Base-by-base conservation (phyloP, 192 early-diverging fungal species). In the Coemansia sp. region DNA sequence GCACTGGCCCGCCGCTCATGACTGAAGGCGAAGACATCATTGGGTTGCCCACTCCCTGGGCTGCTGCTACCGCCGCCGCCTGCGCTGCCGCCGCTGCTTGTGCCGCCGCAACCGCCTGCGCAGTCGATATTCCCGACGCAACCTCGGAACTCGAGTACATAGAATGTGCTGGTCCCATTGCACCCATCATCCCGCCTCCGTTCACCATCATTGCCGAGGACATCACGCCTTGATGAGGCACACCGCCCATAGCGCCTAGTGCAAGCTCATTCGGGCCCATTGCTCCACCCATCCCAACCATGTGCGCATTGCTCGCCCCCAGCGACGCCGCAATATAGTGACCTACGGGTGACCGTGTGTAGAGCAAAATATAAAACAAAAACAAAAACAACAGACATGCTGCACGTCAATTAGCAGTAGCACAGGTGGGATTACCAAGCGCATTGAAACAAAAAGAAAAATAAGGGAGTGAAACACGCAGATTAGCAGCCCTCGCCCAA, bases 161-260 rank as follows among this genome's bases (percentile, higher is more conserved):
- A 23, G 63, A 23, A 38, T 78, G 76, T 14, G 63, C 66, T 19
- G 63, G 70, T 34, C 65, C 66, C 76, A 79, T 79, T 20, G 64
- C 66, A 43, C 71, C 68, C 64, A 79, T 59, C 71, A 79, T 73
- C 9, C 71, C 77, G 35, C 9, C 61, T 17, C 69, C 63, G 41
- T 66, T 79, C 48, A 79, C 69, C 77, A 79, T 74, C 77, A 79
- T 79, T 19, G 77, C 77, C 59, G 77, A 79, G n/a, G 77, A 62
- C 71, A 79, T 74, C 14, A 65, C 63, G 29, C 48, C 48, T 11
- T 50, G 48, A 20, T 50, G 48, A 4, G 48, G 48, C 48, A 50
- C 48, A 11, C 65, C 71, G 9, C 49, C 73, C 70, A 79, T 79
- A 17, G 58, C 43, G 42, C 67, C 63, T 43, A 75, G 23, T 0